These are phyloP conservation scores for Ascoidea tarda DNA, from an alignment of 805 yeast genomes.

Conservation along the genomic window DNA sequence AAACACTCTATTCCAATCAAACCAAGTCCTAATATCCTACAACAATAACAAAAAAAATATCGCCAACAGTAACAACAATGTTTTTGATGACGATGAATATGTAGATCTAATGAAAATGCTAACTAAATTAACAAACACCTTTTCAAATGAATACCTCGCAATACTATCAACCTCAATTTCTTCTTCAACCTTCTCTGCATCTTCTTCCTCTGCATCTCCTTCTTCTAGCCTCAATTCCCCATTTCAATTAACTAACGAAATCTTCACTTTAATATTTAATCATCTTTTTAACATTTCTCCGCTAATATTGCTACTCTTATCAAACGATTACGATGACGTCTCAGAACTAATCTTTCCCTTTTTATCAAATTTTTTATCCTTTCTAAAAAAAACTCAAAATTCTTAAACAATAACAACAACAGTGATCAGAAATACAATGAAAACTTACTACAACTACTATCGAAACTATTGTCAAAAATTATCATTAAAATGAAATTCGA, in stretches of 20 bases:
- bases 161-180: slow-evolving; percentile 37
- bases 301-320: slow-evolving; percentile 50
- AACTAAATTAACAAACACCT: slow-evolving; percentile 58
- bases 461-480: slow-evolving; percentile 51
- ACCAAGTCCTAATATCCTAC: slow-evolving; percentile 12
- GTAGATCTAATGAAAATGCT: slow-evolving; percentile 62
- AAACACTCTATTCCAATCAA: slow-evolving; percentile 12
- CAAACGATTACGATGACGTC: slow-evolving; percentile 81
- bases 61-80: slow-evolving; percentile 19
- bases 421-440: no score
- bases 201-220: no score
- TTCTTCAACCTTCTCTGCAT: slow-evolving; percentile 13
- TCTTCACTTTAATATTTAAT: slow-evolving; percentile 22
- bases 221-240: no score
- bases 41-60: slow-evolving; percentile 23
- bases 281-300: slow-evolving; percentile 57
- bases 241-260: slow-evolving; percentile 18
- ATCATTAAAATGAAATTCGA: slow-evolving; percentile 73
- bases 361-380: slow-evolving; percentile 56
- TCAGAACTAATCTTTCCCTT: slow-evolving; percentile 74
- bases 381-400: slow-evolving; percentile 37
- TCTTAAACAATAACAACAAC: slow-evolving; percentile 12
- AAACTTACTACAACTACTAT: slow-evolving; percentile 30
- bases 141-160: slow-evolving; percentile 64
- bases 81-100: slow-evolving; percentile 14